Percentiles rank a stretch among this genome's conserved stretches.
Conservation (phyloP, 495 filamentous ascomycete species). For the Evansstolkia leycettana region DNA sequence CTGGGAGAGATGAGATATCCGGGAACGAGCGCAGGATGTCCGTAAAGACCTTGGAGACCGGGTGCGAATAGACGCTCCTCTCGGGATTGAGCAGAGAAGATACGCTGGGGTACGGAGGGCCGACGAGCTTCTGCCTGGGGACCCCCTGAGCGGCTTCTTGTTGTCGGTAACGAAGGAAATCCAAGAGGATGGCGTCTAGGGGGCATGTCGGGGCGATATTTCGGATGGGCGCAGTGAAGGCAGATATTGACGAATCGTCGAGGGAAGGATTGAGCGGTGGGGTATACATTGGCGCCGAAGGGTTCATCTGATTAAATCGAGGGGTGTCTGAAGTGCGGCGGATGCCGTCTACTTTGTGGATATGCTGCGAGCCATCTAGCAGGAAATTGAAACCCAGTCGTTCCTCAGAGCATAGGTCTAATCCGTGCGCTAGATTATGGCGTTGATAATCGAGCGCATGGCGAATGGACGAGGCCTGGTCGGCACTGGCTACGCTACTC, state of each 20-base stretch:
- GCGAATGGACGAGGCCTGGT: constrained; percentile 15
- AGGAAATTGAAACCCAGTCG: constrained; percentile 58
- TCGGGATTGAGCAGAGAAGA: constrained; percentile 61
- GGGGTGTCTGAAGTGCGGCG: constrained; percentile 18
- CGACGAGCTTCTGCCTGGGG: constrained; percentile 46
- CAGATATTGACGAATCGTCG: constrained; percentile 13
- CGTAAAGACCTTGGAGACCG: constrained; percentile 69
- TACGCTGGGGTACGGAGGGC: constrained; percentile 64
- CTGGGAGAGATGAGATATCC: constrained; percentile 52
- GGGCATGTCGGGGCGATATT: constrained; percentile 56
- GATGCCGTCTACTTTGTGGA: constrained; percentile 26
- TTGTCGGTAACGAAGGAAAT: constrained; percentile 60
- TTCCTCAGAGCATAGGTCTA: constrained; percentile 45
- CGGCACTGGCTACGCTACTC: constrained; percentile 14
- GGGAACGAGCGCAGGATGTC: constrained; percentile 70
- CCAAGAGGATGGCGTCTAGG: constrained; percentile 60
- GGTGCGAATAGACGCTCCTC: constrained; percentile 46
- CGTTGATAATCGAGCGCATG: constrained; percentile 37
- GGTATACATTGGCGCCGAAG: constrained; percentile 15
- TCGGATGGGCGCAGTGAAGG: constrained; percentile 38
- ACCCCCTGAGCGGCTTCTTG: constrained; percentile 50
- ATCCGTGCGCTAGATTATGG: constrained; percentile 39
- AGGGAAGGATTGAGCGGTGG: constrained; percentile 10
- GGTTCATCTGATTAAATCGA: constrained; percentile 12
- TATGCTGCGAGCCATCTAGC: constrained; percentile 39